Percentiles rank a stretch among this genome's conserved stretches.
These are phyloP conservation scores for Aspergillus pseudoterreus DNA, from an alignment of 2,329 filamentous ascomycete species.

Conservation along the genomic window DNA sequence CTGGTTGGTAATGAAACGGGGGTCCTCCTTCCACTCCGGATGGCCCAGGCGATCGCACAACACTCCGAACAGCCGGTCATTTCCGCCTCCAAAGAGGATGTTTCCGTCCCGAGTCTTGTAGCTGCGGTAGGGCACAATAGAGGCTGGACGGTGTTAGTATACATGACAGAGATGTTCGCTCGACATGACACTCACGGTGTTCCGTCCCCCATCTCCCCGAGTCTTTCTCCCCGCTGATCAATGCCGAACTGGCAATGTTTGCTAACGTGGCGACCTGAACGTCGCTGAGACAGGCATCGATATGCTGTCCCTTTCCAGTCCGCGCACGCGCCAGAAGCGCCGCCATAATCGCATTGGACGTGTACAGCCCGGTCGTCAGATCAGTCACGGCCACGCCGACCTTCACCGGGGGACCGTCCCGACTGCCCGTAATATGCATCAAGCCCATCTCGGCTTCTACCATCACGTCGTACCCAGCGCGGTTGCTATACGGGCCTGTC, in stretches of 20 bases:
- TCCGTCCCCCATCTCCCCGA: constrained; percentile 92
- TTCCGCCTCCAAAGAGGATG: constrained; percentile 61
- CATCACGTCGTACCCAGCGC: constrained; percentile 98
- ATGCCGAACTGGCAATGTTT: constrained; percentile 90
- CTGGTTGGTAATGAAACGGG: constrained; percentile 57
- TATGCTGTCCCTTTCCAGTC: constrained; percentile 81
- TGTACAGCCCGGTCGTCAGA: constrained; percentile 90
- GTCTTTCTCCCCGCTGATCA: constrained; percentile 85
- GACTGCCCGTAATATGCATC: constrained; percentile 94
- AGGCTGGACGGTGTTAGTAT: constrained; percentile 56
- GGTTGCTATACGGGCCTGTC: constrained; percentile 79
- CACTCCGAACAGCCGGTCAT: constrained; percentile 60
- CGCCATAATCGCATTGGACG: constrained; percentile 92
- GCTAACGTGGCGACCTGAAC: constrained; percentile 90
- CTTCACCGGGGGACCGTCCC: constrained; percentile 89
- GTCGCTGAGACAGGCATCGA: constrained; percentile 87
- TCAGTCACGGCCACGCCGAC: constrained; percentile 97
- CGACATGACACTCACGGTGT: constrained; percentile 60
- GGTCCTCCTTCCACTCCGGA: constrained; percentile 56
- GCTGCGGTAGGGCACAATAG: constrained; percentile 90
- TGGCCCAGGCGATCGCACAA: constrained; percentile 56
- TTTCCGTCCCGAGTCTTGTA: constrained; percentile 65
- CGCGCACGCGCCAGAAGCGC: constrained; percentile 72
- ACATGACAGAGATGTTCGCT: no score
- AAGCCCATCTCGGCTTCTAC: constrained; percentile 96